These are phyloP conservation scores for Exserohilum turcica DNA, from an alignment of 2,329 filamentous ascomycete species.

Conservation along the genomic window DNA sequence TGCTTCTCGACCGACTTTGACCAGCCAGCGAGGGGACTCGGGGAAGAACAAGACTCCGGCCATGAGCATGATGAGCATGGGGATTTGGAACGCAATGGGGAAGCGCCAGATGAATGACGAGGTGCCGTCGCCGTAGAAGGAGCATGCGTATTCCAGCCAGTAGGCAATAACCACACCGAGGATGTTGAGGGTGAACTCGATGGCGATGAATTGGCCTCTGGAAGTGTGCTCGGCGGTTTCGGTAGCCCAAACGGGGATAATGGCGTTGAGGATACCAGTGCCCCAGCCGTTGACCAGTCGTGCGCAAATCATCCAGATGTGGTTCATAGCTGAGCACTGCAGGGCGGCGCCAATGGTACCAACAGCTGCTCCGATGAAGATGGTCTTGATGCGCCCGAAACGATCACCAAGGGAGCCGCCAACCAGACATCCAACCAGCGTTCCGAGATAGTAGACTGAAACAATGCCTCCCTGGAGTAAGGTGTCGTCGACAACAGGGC, in stretches of 20 bases:
- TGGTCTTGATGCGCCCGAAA: constrained; percentile 35
- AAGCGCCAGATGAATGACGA: constrained; percentile 70
- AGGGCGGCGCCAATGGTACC: constrained; percentile 60
- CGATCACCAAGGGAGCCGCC: constrained; percentile 35
- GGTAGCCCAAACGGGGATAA: constrained; percentile 73
- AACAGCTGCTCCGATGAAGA: constrained; percentile 34
- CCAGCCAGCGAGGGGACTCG: constrained; percentile 70
- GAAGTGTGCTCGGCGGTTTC: constrained; percentile 71
- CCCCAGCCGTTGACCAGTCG: constrained; percentile 68
- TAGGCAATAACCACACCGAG: constrained; percentile 70
- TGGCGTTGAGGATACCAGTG: constrained; percentile 72
- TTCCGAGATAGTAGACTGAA: constrained; percentile 40
- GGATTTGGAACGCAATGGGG: constrained; percentile 71
- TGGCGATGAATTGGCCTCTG: constrained; percentile 70
- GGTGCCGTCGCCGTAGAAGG: constrained; percentile 63
- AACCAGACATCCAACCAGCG: constrained; percentile 31
- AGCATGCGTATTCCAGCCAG: constrained; percentile 58
- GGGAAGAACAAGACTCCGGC: constrained; percentile 68
- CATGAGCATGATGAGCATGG: constrained; percentile 65
- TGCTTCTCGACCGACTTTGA: constrained; percentile 68
- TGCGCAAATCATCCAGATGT: constrained; percentile 61
- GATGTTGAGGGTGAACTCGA: constrained; percentile 76
- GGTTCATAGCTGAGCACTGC: constrained; percentile 69
- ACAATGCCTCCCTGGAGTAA: constrained; percentile 44
- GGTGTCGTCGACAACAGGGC: constrained; percentile 30